A percentile compares a stretch with the other conserved stretches of the same genome.
Conservation (phyloP, 139 green algal species). For the Gonium pectorale region DNA sequence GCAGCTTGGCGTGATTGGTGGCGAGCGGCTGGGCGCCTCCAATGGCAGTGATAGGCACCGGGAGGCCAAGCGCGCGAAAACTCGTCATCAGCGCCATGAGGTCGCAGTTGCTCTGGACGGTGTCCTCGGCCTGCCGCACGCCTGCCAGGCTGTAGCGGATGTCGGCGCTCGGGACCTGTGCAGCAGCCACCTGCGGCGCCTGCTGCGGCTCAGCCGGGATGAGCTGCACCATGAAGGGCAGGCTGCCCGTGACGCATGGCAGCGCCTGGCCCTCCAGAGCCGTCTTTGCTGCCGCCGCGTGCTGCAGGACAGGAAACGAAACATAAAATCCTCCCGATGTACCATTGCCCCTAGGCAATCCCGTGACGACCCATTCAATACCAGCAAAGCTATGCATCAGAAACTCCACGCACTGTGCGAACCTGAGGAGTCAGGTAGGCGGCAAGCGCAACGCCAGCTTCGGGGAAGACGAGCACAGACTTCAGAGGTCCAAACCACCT, state of each 20-base stretch:
- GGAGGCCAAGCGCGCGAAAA: neutral
- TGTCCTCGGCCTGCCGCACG: neutral
- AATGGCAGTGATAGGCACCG: neutral
- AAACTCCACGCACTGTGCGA: neutral
- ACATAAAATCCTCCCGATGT: too few species aligned
- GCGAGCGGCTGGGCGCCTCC: neutral
- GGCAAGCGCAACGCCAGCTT: constrained; percentile 82
- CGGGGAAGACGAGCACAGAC: constrained; percentile 78
- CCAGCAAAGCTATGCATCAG: neutral
- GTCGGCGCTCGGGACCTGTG: neutral
- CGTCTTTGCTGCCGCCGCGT: constrained; percentile 62
- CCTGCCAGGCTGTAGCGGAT: neutral
- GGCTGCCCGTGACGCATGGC: constrained; percentile 66
- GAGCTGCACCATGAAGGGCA: constrained; percentile 57
- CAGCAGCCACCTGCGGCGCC: neutral
- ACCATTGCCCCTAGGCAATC: neutral
- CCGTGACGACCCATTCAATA: neutral
- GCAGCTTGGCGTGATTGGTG: neutral
- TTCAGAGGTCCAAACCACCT: constrained; percentile 70
- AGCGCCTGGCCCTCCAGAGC: constrained; percentile 49
- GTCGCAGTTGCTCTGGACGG: neutral
- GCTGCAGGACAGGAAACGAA: neutral
- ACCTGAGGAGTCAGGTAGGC: constrained; percentile 60
- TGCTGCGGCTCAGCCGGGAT: neutral
- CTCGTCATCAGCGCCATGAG: neutral